These are phyloP conservation scores for Pyrenochaeta sp. DNA, from an alignment of 2,329 filamentous ascomycete species.

Conservation along the genomic window DNA sequence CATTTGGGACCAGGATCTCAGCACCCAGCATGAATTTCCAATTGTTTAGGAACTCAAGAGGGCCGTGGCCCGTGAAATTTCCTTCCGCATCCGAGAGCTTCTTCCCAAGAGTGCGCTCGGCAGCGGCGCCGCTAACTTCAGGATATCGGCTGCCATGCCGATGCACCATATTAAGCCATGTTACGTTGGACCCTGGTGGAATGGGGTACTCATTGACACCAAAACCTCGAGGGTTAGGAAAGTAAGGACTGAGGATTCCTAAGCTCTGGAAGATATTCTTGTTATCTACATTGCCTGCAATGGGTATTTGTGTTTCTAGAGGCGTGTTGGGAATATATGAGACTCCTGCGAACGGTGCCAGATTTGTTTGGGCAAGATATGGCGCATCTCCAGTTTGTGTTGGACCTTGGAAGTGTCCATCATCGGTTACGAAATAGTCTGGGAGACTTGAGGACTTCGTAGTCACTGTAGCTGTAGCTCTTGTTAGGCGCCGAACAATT, in stretches of 20 bases:
- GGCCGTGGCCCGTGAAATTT: constrained; percentile 65
- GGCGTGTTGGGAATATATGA: constrained; percentile 74
- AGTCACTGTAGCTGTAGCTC: constrained; percentile 27
- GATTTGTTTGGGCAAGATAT: constrained; percentile 75
- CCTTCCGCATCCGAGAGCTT: constrained; percentile 65
- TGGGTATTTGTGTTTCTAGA: constrained; percentile 74
- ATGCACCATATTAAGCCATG: constrained; percentile 76
- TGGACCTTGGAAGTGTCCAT: constrained; percentile 59
- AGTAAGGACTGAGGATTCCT: constrained; percentile 75
- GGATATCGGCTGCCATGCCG: constrained; percentile 79
- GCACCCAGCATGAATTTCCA: constrained; percentile 75
- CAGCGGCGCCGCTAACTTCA: constrained; percentile 64
- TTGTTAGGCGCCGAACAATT: constrained; percentile 11
- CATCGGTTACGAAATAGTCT: constrained; percentile 46
- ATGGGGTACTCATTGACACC: constrained; percentile 76
- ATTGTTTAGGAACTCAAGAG: constrained; percentile 70
- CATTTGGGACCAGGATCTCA: constrained; percentile 76
- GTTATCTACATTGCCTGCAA: constrained; percentile 65
- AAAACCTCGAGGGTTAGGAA: constrained; percentile 72
- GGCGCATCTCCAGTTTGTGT: constrained; percentile 74
- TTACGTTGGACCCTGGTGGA: constrained; percentile 71
- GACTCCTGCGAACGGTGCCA: constrained; percentile 67
- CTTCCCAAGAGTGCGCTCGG: constrained; percentile 62
- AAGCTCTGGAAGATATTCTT: constrained; percentile 75
- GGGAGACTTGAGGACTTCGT: constrained; percentile 28